These are phyloP conservation scores for Limtongozyma cylindracea DNA, from an alignment of 805 yeast genomes.

Conservation along the genomic window DNA sequence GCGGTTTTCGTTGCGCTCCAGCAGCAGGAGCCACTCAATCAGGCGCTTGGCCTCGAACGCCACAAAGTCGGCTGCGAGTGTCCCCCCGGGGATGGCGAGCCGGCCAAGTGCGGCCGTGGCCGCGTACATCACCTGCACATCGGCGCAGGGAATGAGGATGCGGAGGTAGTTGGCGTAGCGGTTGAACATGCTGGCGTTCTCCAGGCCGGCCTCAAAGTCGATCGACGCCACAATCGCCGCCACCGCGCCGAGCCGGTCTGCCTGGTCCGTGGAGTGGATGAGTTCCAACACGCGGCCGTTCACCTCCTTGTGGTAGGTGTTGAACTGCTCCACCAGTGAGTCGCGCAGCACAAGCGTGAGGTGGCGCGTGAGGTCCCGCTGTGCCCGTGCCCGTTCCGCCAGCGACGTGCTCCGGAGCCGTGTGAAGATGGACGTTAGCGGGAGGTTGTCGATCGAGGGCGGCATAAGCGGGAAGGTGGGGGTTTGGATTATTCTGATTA, in stretches of 20 bases:
- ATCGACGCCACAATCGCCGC: constrained; percentile 76
- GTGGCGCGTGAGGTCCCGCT: constrained; percentile 44
- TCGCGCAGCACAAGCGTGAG: constrained; percentile 58
- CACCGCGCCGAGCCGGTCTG: constrained; percentile 71
- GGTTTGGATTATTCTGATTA: too few species aligned
- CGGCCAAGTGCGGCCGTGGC: constrained; percentile 80
- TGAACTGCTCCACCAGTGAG: constrained; percentile 55
- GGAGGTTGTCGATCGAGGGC: constrained; percentile 20
- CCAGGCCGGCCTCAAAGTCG: constrained; percentile 58
- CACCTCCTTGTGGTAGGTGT: constrained; percentile 61
- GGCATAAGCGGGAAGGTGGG: too few species aligned
- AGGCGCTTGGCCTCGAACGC: constrained; percentile 80
- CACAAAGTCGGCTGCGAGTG: constrained; percentile 76
- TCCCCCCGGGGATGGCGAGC: constrained; percentile 73
- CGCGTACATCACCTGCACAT: constrained; percentile 59
- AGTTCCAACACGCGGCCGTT: constrained; percentile 74
- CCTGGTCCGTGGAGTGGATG: constrained; percentile 45
- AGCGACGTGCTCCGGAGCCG: constrained; percentile 19
- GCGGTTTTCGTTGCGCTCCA: constrained; percentile 42
- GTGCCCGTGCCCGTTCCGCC: constrained; percentile 24
- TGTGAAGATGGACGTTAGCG: constrained; percentile 23
- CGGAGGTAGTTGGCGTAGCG: constrained; percentile 78
- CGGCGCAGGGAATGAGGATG: constrained; percentile 57
- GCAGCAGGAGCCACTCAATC: constrained; percentile 78
- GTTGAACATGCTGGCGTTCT: constrained; percentile 69